Base-by-base conservation (phyloP, 2,329 filamentous ascomycete genomes). In the Colletotrichum sp. region DNA sequence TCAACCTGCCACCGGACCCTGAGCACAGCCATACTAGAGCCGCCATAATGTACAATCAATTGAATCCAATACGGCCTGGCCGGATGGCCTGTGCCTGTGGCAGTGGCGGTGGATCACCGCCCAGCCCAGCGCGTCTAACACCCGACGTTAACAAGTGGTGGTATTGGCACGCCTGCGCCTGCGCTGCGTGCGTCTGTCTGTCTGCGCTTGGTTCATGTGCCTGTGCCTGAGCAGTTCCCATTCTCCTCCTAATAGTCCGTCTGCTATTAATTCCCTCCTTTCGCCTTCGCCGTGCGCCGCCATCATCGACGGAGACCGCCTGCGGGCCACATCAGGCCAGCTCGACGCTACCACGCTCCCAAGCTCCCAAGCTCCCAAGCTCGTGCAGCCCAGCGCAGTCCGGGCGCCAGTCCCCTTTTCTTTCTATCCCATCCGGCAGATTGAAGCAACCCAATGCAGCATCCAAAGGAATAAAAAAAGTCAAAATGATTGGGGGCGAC, bases 11-110 rank as follows among this genome's bases (percentile, higher is more conserved):
- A 73, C 70, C 70, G n/a, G 28, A 74, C 64, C 70, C 74, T 34
- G 39, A 59, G 65, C 70, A 68, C 70, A 59, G 48, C 34, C 44
- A 73, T 48, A 48, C 18, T n/a, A 24, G 24, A n/a, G n/a, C 44
- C n/a, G 44, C 44, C 44, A 48, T 48, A 48, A 48, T 48, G 44
- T 48, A 22, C 44, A 48, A 13, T 48, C 44, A 48, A 22, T 48
- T 22, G 6, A 30, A 52, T 24, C 10, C 28, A 26, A 59, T 70
- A 59, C 70, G 73, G 73, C 57, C 64, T 64, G 64, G 28, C 73
- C 74, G 74, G 63, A n/a, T 68, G 74, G 70, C 70, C 71, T 74
- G 70, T 65, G 73, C 72, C 36, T 72, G 57, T 39, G 52, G 22
- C 60, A 16, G 39, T 67, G 39, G 36, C 28, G n/a, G 62, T 44